Evolutionary conservation across 2,329 filamentous ascomycete species (phyloP).

Genomic region (Dothideomycetes sp.): DNA sequence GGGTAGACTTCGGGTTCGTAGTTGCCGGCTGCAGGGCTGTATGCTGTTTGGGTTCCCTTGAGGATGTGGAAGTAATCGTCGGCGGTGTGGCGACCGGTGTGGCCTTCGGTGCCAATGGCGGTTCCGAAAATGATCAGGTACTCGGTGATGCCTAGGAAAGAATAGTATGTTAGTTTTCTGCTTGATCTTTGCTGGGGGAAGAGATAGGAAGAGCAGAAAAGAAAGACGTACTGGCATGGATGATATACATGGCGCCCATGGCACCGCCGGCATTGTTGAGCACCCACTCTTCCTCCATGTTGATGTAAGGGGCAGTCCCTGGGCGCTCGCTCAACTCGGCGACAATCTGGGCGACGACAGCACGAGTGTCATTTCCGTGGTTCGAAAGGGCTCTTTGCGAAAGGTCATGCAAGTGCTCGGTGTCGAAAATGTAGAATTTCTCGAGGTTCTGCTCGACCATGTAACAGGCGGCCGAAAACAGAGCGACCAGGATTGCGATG

Average conservation of each 20-base stretch:
- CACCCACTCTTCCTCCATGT: conserved; percentile 70
- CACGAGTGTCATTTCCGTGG: conserved; percentile 66
- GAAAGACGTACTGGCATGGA: conserved; percentile 71
- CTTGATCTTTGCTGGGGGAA: not conserved
- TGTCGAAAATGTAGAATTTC: conserved; percentile 65
- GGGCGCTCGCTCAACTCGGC: conserved; percentile 47
- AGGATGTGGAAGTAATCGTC: conserved; percentile 96
- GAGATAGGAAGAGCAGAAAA: too few species aligned
- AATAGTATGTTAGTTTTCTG: conserved; percentile 21
- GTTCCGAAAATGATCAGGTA: conserved; percentile 82
- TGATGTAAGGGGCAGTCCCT: conserved; percentile 45
- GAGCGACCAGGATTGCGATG: conserved; percentile 45
- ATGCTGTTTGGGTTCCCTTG: conserved; percentile 65
- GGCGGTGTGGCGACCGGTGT: conserved; percentile 79
- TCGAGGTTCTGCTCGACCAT: conserved; percentile 45
- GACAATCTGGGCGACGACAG: conserved; percentile 62
- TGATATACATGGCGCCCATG: conserved; percentile 86
- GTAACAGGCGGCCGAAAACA: conserved; percentile 47
- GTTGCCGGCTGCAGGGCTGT: conserved; percentile 49
- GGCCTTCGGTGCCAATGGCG: conserved; percentile 75
- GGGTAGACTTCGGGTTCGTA: conserved; percentile 63
- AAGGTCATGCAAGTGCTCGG: conserved; percentile 58
- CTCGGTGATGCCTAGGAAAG: conserved; percentile 69
- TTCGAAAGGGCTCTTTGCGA: conserved; percentile 54
- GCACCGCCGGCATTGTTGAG: conserved; percentile 89